phyloP scores from a whole-genome alignment of 2,329 filamentous ascomycete genomes.

The Onygena corvina region DNA sequence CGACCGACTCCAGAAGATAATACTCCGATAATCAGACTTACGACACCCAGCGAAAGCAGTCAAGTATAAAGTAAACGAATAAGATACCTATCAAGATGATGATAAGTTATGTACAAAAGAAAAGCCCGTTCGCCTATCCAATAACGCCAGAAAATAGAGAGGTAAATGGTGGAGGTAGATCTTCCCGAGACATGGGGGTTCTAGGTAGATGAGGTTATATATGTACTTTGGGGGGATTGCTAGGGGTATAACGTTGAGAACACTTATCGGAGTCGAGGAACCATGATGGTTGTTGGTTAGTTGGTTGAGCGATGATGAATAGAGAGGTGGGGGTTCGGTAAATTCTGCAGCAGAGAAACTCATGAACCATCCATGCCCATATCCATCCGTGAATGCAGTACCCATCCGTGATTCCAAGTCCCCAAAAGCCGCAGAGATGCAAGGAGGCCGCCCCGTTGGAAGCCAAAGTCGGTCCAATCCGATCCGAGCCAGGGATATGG shows the following conservation, averaged over 20 bases:
- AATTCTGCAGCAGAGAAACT: not conserved
- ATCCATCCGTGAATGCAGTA: slow-evolving; percentile 1
- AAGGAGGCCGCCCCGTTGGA: not conserved
- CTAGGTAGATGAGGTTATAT: not conserved
- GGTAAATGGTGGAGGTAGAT: not conserved
- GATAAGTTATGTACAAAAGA: slow-evolving; percentile 2
- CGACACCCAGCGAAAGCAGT: not conserved
- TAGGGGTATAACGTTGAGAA: not conserved
- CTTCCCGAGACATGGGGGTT: not conserved
- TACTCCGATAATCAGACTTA: not conserved
- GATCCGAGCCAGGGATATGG: not conserved
- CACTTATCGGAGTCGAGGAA: slow-evolving; percentile 1
- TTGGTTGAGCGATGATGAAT: not conserved
- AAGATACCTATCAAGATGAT: slow-evolving; percentile 2
- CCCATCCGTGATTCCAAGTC: not conserved
- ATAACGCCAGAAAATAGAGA: not conserved
- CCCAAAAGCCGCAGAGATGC: not conserved
- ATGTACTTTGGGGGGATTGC: not conserved
- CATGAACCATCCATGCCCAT: not conserved
- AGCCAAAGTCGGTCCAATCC: not conserved
- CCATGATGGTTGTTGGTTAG: not conserved
- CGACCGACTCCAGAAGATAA: not conserved
- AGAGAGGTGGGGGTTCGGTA: not conserved
- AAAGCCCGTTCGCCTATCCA: slow-evolving; percentile 1
- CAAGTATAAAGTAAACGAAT: not conserved